A percentile compares a stretch with the other conserved stretches of the same genome.
These are phyloP conservation scores for Paulownia fortunei DNA, from an alignment of 257 asterid genomes.

Conservation along the genomic window DNA sequence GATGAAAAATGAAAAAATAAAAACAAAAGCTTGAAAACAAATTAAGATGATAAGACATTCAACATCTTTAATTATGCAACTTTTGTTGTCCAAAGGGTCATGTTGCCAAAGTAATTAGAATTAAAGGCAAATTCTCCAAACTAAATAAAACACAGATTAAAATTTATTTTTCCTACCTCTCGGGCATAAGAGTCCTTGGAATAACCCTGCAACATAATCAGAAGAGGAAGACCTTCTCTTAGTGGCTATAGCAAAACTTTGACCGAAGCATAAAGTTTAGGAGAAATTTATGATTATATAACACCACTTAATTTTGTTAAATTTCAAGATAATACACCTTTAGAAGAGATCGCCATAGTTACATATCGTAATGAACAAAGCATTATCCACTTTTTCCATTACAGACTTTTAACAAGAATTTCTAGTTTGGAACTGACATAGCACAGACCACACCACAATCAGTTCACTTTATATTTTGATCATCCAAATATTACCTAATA, in stretches of 20 bases:
- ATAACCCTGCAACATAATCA: constrained; percentile 68
- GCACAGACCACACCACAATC: neutral
- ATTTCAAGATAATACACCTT: too few species aligned
- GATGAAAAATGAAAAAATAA: neutral
- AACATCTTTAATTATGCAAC: neutral
- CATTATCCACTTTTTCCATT: too few species aligned
- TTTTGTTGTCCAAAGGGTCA: neutral
- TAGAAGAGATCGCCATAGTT: too few species aligned
- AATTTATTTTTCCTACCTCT: constrained; percentile 60
- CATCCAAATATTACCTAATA: neutral
- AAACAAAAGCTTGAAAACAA: neutral
- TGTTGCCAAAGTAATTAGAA: neutral
- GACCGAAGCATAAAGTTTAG: too few species aligned
- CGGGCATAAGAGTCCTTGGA: constrained; percentile 89
- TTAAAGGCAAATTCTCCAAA: neutral
- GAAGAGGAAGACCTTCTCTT: neutral
- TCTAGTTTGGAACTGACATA: too few species aligned
- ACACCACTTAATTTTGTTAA: too few species aligned
- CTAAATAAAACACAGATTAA: neutral
- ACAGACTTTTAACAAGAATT: neutral
- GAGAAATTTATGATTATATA: too few species aligned
- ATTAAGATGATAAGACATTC: neutral
- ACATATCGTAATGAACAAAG: too few species aligned
- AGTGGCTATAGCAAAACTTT: neutral
- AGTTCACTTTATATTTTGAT: neutral